A percentile compares a stretch with the other conserved stretches of the same genome.
phyloP scores from a whole-genome alignment of 371 early-diverging fungal genomes.

The Mucor sp. region DNA sequence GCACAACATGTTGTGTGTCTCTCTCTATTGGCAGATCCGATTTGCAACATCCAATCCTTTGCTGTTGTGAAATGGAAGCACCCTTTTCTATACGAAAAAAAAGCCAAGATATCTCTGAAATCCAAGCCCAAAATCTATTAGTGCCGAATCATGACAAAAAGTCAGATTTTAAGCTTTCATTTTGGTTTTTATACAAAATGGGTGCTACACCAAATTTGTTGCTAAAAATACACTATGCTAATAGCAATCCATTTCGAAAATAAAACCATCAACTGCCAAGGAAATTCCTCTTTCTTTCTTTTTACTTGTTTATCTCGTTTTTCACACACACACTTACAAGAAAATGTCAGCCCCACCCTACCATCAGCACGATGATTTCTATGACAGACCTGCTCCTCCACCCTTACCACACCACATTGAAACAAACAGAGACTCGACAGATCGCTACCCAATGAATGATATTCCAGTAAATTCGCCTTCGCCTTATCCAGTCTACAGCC shows the following conservation, averaged over 20 bases:
- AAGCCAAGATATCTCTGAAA: neutral
- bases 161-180: neutral
- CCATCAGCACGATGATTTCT: slow-evolving; percentile 10
- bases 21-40: no score
- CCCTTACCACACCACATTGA: slow-evolving; percentile 20
- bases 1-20: no score
- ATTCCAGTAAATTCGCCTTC: slow-evolving; percentile 23
- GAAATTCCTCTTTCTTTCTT: neutral
- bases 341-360: slow-evolving; percentile 13
- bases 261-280: slow-evolving; percentile 1
- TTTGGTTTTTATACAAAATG: neutral
- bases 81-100: neutral
- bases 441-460: slow-evolving; percentile 19
- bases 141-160: neutral
- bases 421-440: slow-evolving; percentile 8
- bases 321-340: neutral
- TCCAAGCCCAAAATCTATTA: neutral
- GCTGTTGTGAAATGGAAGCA: neutral
- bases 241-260: neutral
- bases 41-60: neutral
- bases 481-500: slow-evolving; percentile 16
- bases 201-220: neutral
- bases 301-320: neutral
- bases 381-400: slow-evolving; percentile 10
- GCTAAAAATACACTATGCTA: neutral